Evolutionary conservation across 768 basidiomycete species (phyloP).

Genomic region (Postia placenta): DNA sequence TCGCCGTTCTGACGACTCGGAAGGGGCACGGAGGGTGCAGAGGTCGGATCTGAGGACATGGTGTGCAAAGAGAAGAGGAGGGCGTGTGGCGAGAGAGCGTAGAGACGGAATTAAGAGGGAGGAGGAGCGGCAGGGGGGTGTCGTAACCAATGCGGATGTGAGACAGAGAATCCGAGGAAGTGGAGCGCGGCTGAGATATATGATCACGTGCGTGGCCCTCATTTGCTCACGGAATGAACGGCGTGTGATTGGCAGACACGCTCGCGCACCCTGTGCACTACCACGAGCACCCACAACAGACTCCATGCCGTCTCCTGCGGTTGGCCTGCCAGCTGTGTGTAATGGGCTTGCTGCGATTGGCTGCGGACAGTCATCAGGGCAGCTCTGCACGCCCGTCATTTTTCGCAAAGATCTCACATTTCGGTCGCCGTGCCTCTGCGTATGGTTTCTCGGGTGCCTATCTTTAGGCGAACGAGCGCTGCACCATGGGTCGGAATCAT

Average conservation of each 20-base stretch:
- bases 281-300: background rate
- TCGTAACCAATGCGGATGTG: background rate
- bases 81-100: too few relatives aligned
- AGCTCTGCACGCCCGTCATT: too few relatives aligned
- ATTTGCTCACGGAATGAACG: background rate
- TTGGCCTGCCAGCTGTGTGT: too few relatives aligned
- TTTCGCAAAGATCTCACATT: too few relatives aligned
- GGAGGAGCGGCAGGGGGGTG: background rate
- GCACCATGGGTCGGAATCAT: too few relatives aligned
- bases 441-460: too few relatives aligned
- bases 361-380: too few relatives aligned
- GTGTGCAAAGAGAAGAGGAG: too few relatives aligned
- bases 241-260: background rate
- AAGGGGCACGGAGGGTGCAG: slow-evolving; percentile 16
- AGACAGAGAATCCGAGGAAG: background rate
- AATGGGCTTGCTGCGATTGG: background rate
- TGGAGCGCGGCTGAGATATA: background rate
- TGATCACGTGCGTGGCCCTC: background rate
- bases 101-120: background rate
- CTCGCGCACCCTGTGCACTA: background rate
- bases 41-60: slow-evolving; percentile 6
- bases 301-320: background rate
- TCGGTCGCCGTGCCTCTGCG: too few relatives aligned
- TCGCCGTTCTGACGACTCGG: slow-evolving; percentile 14
- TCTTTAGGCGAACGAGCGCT: too few relatives aligned